phyloP scores from a whole-genome alignment of 768 basidiomycete species.

The Lactarius quietus region DNA sequence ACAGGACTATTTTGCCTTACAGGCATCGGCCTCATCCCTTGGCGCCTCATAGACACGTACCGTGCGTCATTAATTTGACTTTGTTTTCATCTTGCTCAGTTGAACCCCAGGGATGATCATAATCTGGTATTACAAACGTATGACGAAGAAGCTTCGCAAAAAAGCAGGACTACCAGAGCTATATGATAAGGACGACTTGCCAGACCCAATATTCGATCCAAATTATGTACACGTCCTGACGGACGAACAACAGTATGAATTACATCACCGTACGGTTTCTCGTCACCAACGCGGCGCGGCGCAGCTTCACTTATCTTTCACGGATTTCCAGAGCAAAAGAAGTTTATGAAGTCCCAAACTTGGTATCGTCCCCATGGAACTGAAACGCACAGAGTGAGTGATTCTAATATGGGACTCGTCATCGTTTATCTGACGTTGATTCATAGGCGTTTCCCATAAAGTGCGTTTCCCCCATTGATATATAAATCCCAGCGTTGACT shows the following conservation, averaged over 20 bases:
- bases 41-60: constrained; percentile 70
- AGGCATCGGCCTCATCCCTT: constrained; percentile 77
- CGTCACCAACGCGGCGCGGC: not conserved
- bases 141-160: constrained; percentile 53
- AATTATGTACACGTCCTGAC: constrained; percentile 71
- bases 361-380: constrained; percentile 89
- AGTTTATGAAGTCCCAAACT: constrained; percentile 68
- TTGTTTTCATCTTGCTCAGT: not conserved
- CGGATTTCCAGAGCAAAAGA: constrained; percentile 52
- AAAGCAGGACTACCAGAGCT: constrained; percentile 64
- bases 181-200: constrained; percentile 73
- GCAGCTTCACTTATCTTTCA: constrained; percentile 10
- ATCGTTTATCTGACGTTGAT: constrained; percentile 34
- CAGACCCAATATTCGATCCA: constrained; percentile 69
- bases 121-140: constrained; percentile 71
- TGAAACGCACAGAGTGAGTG: constrained; percentile 64
- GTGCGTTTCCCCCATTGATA: constrained; percentile 35
- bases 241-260: constrained; percentile 56
- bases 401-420: constrained; percentile 13
- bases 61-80: constrained; percentile 38
- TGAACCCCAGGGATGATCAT: constrained; percentile 53
- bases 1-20: constrained; percentile 75
- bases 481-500: not conserved
- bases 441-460: constrained; percentile 65
- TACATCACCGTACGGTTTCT: constrained; percentile 55